Evolutionary conservation across 129 eudicot species (phyloP).

Genomic region (Chrysanthemum lavandulifolium): DNA sequence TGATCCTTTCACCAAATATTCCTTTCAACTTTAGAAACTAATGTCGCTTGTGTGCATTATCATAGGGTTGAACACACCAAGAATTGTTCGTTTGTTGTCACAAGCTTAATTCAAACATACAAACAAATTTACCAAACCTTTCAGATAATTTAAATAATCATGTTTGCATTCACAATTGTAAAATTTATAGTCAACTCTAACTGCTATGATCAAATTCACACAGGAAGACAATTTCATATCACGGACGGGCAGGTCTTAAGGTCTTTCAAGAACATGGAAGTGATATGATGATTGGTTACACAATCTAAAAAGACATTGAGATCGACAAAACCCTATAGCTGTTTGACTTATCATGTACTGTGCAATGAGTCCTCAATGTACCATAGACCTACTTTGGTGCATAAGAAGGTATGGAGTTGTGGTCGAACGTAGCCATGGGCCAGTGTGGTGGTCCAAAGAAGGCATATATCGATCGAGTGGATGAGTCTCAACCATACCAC

Average conservation of each 20-base stretch:
- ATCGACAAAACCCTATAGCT: slow-evolving; percentile 6
- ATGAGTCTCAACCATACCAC: slow-evolving; percentile 19
- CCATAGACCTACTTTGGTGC: slow-evolving; percentile 1
- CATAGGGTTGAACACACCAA: slow-evolving; percentile 14
- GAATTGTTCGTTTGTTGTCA: slow-evolving; percentile 14
- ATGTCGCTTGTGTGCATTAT: slow-evolving; percentile 18
- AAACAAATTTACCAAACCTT: slow-evolving; percentile 18
- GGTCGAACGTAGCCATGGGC: slow-evolving; percentile 16
- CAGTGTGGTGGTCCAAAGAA: slow-evolving; percentile 29
- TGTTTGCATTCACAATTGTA: neutral
- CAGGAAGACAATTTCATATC: neutral
- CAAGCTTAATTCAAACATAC: slow-evolving; percentile 15
- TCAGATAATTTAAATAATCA: neutral
- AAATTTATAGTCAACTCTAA: neutral
- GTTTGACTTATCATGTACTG: slow-evolving; percentile 16
- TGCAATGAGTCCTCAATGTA: slow-evolving; percentile 1
- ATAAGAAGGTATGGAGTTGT: slow-evolving; percentile 13
- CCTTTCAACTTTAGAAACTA: slow-evolving; percentile 12
- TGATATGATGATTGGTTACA: slow-evolving; percentile 3
- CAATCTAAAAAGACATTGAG: neutral
- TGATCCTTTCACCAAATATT: slow-evolving; percentile 27
- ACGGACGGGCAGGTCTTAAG: neutral
- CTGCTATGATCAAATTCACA: neutral
- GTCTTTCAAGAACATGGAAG: neutral
- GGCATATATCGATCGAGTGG: slow-evolving; percentile 27